These are phyloP conservation scores for Agrocybe chaxingu DNA, from an alignment of 768 basidiomycete species.

Conservation along the genomic window DNA sequence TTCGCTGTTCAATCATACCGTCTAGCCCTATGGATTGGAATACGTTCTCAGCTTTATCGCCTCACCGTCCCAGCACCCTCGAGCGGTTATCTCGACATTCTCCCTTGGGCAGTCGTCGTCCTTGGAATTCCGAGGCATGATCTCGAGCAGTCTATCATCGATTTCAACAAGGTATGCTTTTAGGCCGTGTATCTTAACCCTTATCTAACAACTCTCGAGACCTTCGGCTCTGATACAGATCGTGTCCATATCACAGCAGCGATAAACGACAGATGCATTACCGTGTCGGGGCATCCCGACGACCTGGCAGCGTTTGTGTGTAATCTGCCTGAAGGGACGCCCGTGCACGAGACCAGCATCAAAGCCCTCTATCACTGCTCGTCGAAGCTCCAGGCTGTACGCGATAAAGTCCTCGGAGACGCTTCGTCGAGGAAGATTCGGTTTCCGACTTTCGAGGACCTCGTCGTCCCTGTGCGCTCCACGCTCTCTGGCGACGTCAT, in stretches of 20 bases:
- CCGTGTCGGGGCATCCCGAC: slow-evolving; percentile 58
- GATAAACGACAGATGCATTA: slow-evolving; percentile 43
- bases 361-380: slow-evolving; percentile 53
- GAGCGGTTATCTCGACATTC: slow-evolving; percentile 9
- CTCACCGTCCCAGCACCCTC: slow-evolving; percentile 15
- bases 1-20: slow-evolving; percentile 46
- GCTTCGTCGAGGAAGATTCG: slow-evolving; percentile 37
- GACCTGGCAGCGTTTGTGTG: slow-evolving; percentile 40
- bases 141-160: slow-evolving; percentile 17
- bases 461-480: slow-evolving; percentile 47
- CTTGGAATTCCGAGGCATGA: slow-evolving; percentile 22
- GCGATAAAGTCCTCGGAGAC: slow-evolving; percentile 42
- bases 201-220: slow-evolving; percentile 4
- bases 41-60: slow-evolving; percentile 39
- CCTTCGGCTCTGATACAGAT: slow-evolving; percentile 5
- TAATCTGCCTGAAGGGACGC: slow-evolving; percentile 29
- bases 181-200: slow-evolving; percentile 1
- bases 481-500: slow-evolving; percentile 40
- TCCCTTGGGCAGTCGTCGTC: slow-evolving; percentile 47
- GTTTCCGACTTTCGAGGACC: slow-evolving; percentile 47
- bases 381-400: slow-evolving; percentile 25
- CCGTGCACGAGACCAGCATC: slow-evolving; percentile 41
- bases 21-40: slow-evolving; percentile 49
- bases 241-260: slow-evolving; percentile 49
- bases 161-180: slow-evolving; percentile 22